phyloP scores from a whole-genome alignment of 495 filamentous ascomycete species.

The Tuber indicum region DNA sequence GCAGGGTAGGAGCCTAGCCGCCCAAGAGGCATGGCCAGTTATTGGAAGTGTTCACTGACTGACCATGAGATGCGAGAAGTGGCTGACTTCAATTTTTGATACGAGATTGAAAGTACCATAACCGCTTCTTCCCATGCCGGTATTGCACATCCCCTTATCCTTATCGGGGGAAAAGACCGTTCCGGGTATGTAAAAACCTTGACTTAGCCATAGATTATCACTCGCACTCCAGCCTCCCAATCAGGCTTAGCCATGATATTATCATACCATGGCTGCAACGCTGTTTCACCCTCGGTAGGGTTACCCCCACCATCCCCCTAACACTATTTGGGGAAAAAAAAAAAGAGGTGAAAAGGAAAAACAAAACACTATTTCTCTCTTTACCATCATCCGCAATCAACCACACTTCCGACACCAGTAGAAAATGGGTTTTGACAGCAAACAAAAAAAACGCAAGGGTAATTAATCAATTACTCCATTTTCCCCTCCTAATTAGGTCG shows the following conservation, averaged over 20 bases:
- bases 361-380: neutral
- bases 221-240: neutral
- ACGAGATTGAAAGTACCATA: neutral
- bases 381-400: constrained; percentile 18
- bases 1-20: neutral
- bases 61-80: neutral
- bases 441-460: constrained; percentile 70
- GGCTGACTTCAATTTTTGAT: neutral
- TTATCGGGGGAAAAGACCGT: neutral
- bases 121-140: neutral
- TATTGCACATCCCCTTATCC: neutral
- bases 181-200: neutral
- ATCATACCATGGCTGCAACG: no score
- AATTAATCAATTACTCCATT: constrained; percentile 31
- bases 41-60: neutral
- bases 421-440: constrained; percentile 64
- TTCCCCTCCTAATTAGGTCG: constrained; percentile 8
- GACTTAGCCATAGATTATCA: neutral
- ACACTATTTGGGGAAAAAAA: no score
- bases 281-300: neutral
- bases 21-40: neutral
- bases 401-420: constrained; percentile 24
- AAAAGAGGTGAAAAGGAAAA: neutral
- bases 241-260: neutral
- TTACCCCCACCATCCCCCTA: neutral